phyloP scores from a whole-genome alignment of 1,284 basidiomycete species.

The Heterobasidion occidentale region DNA sequence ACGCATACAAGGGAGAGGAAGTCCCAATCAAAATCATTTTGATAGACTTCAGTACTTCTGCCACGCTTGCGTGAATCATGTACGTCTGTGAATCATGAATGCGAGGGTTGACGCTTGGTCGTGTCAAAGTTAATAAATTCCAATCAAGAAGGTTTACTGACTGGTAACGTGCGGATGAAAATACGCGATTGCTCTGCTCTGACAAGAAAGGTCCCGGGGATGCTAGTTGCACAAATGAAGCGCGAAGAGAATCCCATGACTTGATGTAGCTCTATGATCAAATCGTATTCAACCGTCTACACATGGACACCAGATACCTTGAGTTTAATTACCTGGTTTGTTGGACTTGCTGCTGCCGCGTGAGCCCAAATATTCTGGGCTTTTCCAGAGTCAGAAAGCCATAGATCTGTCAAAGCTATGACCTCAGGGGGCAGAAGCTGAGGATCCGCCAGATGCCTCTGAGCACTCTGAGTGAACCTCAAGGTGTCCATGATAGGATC shows the following conservation, averaged over 20 bases:
- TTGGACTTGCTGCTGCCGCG: background rate
- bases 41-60: slow-evolving; percentile 43
- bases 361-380: background rate
- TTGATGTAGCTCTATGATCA: slow-evolving; percentile 28
- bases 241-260: slow-evolving; percentile 54
- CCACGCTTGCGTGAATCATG: slow-evolving; percentile 33
- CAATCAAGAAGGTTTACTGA: slow-evolving; percentile 23
- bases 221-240: slow-evolving; percentile 20
- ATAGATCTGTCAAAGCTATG: slow-evolving; percentile 11
- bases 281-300: background rate
- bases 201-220: slow-evolving; percentile 50
- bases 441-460: background rate
- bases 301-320: too few relatives aligned
- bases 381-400: background rate
- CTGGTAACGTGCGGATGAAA: slow-evolving; percentile 48
- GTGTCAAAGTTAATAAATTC: background rate
- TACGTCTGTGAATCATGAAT: slow-evolving; percentile 28
- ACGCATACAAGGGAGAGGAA: slow-evolving; percentile 55
- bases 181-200: slow-evolving; percentile 45
- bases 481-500: slow-evolving; percentile 65
- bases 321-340: background rate
- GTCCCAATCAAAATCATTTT: slow-evolving; percentile 50
- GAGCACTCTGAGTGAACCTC: slow-evolving; percentile 20
- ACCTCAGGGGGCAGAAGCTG: slow-evolving; percentile 19
- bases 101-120: slow-evolving; percentile 30